Percentiles rank a stretch among this genome's conserved stretches.
phyloP scores from a whole-genome alignment of 495 filamentous ascomycete species.

The Penicillium cosmopolitanum region DNA sequence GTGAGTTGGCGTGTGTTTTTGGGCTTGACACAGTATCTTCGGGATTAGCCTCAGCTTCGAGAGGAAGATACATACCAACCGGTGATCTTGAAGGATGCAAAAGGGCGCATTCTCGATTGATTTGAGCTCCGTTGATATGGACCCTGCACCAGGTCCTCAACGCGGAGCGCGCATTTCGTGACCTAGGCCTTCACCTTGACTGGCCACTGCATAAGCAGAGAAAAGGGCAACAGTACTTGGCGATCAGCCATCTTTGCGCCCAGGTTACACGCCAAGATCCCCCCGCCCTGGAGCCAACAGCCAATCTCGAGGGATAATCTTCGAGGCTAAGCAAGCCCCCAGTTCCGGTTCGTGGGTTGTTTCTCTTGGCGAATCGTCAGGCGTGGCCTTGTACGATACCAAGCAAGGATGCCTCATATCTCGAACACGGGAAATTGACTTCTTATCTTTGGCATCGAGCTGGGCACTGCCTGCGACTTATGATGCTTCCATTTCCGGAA shows the following conservation, averaged over 20 bases:
- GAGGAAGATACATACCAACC: too few species aligned
- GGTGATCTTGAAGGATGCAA: too few species aligned
- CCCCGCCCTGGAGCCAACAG: constrained; percentile 6
- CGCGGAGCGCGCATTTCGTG: not conserved
- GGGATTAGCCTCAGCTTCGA: too few species aligned
- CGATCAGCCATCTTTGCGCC: constrained; percentile 17
- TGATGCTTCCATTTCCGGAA: too few species aligned
- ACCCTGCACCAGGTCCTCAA: not conserved
- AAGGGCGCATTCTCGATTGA: too few species aligned
- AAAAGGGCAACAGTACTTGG: constrained; percentile 4
- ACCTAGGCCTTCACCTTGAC: not conserved
- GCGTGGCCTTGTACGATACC: too few species aligned
- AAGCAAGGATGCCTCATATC: too few species aligned
- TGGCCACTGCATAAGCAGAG: not conserved
- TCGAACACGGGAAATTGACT: too few species aligned
- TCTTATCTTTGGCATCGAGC: too few species aligned
- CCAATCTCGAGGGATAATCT: not conserved
- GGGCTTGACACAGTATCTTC: too few species aligned
- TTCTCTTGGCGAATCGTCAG: not conserved
- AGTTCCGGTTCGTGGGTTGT: not conserved
- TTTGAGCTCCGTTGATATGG: too few species aligned
- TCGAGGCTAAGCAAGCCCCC: not conserved
- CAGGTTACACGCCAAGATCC: constrained; percentile 11
- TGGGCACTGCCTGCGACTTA: too few species aligned
- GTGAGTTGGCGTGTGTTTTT: not conserved